These are phyloP conservation scores for Hericium rajendrae DNA, from an alignment of 768 basidiomycete species.

Conservation along the genomic window DNA sequence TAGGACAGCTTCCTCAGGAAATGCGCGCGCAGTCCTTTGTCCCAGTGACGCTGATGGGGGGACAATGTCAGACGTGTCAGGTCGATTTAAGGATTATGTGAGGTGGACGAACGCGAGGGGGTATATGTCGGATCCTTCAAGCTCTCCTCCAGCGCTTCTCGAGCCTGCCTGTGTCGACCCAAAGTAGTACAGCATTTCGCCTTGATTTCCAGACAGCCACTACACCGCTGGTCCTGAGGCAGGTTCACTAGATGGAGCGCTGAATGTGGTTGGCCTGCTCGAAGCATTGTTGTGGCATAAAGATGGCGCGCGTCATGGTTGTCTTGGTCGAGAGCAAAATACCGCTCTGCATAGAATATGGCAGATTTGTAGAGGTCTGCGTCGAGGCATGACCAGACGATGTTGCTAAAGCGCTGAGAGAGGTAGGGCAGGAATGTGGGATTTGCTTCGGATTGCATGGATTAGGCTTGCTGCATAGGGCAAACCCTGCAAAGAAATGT, in stretches of 20 bases:
- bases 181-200: constrained; percentile 64
- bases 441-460: constrained; percentile 51
- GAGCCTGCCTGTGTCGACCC: constrained; percentile 69
- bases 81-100: constrained; percentile 2
- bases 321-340: constrained; percentile 56
- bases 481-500: constrained; percentile 6
- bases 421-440: constrained; percentile 46
- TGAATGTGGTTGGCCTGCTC: constrained; percentile 61
- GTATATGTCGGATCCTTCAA: constrained; percentile 42
- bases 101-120: constrained; percentile 43
- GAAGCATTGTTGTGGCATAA: constrained; percentile 70
- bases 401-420: constrained; percentile 55
- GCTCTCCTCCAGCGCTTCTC: constrained; percentile 58
- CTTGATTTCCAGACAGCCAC: constrained; percentile 72
- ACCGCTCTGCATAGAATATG: constrained; percentile 84
- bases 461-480: constrained; percentile 21
- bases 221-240: constrained; percentile 50
- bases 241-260: constrained; percentile 63
- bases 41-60: constrained; percentile 41
- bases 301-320: constrained; percentile 81
- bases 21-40: constrained; percentile 41
- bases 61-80: constrained; percentile 4
- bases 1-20: constrained; percentile 65
- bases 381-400: constrained; percentile 82
- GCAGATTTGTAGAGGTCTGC: constrained; percentile 70